Conservation (phyloP, 1,284 basidiomycete genomes). For the Rhizoctonia solani region DNA sequence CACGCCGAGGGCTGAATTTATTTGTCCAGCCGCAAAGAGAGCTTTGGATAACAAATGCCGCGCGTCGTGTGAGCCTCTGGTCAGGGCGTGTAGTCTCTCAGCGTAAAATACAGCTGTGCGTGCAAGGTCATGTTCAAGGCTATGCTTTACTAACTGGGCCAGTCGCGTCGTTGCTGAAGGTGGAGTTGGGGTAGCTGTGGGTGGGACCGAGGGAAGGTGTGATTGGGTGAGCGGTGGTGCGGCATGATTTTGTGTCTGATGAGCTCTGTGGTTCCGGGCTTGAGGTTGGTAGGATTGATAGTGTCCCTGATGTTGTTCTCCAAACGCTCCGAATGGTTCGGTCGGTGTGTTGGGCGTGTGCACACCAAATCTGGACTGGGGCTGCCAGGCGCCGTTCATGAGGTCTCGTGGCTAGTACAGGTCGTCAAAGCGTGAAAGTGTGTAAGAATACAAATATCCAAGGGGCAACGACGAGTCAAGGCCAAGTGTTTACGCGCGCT, state of each 20-base stretch:
- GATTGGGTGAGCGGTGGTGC: slow-evolving; percentile 5
- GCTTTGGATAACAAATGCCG: slow-evolving; percentile 82
- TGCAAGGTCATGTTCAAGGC: slow-evolving; percentile 73
- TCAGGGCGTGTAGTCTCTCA: slow-evolving; percentile 52
- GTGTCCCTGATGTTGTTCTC: background rate
- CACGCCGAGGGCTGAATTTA: slow-evolving; percentile 74
- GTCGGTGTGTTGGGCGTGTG: slow-evolving; percentile 9
- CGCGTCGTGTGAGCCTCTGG: slow-evolving; percentile 62
- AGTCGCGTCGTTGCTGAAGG: slow-evolving; percentile 9
- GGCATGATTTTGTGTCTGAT: background rate
- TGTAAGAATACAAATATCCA: background rate
- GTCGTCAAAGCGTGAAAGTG: background rate
- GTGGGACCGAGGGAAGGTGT: no score
- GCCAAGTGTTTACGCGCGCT: background rate
- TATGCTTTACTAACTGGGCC: slow-evolving; percentile 21
- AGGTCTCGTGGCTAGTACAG: background rate
- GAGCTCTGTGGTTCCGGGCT: background rate
- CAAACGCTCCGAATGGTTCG: background rate
- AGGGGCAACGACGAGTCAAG: background rate
- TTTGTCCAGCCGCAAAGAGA: slow-evolving; percentile 71
- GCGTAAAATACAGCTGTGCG: slow-evolving; percentile 81
- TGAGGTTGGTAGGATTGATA: background rate
- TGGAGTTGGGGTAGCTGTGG: background rate
- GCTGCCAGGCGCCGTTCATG: slow-evolving; percentile 25
- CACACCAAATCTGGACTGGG: background rate